Evolutionary conservation across 331 rosid species (phyloP), one percentile per base, ranked within the genome.

Genomic region (Malus hybrid): DNA sequence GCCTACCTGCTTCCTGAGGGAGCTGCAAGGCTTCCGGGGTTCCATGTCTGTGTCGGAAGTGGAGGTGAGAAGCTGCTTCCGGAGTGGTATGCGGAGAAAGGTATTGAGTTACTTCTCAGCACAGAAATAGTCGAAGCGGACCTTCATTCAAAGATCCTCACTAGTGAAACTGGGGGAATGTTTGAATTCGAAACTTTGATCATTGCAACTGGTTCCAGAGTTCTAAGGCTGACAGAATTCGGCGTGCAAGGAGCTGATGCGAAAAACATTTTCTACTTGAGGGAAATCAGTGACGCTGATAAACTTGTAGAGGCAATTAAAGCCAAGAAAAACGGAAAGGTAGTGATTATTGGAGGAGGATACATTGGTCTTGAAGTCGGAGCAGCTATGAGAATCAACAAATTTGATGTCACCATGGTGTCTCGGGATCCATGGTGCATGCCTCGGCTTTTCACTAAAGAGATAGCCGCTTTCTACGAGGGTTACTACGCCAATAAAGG

Each of bases 1-100:
- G 79, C 78, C n/a, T 86, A 83, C 70, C 77, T 86, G 61, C 65
- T 78, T 42, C 89, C 85, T 2, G 71, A 80, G 33, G 36, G 76
- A 11, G 69, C 87, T 4, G 39, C 85, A 20, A 83, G 87, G 69
- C 79, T 86, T n/a, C 89, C 89, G 1, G 72, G 27, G 31, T 86
- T 86, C 83, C 77, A 83, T 69, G 89, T 83, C 27, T 86, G 89
- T 31, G 87, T 86, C 14, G 89, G 87, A 65, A 86, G 87, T 78
- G 87, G 89, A 56, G 87, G 89, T 5, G 77, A 80, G 69, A 77
- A 84, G 73, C 69, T 86, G 81, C 79, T 59, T 24, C 81, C 67
- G 1, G 82, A 66, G 27, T 86, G 89, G 89, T 82, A 86, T 50
- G 33, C 20, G 34, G 83, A 83, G 74, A 80, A 75, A 54, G 83